phyloP scores from a whole-genome alignment of 345 rosid species.

The Trapa bicornis region DNA sequence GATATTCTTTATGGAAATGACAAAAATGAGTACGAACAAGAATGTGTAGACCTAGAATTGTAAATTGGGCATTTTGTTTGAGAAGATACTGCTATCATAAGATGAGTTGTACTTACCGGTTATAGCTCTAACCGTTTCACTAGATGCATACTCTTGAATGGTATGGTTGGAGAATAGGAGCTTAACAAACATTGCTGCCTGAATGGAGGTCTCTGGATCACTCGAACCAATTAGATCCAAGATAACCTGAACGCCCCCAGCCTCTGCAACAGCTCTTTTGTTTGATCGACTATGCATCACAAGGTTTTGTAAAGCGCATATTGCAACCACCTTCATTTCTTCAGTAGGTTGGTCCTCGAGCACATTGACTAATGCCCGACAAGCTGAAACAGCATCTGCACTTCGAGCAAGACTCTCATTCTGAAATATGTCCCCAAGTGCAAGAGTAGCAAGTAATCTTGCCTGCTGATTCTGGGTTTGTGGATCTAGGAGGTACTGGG shows the following conservation, averaged over 20 bases:
- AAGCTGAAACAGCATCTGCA: slow-evolving; percentile 89
- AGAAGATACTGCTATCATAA: background rate
- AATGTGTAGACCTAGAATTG: background rate
- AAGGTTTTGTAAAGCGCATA: slow-evolving; percentile 96
- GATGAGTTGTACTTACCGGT: slow-evolving; percentile 49
- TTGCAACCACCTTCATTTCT: slow-evolving; percentile 99
- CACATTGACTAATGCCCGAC: slow-evolving; percentile 94
- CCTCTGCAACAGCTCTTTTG: slow-evolving; percentile 99
- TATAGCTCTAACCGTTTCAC: slow-evolving; percentile 96
- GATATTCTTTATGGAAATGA: background rate
- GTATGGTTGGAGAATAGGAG: slow-evolving; percentile 94
- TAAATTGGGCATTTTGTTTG: background rate
- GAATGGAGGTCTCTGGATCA: slow-evolving; percentile 89
- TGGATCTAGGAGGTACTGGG: slow-evolving; percentile 95
- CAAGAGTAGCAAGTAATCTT: slow-evolving; percentile 79
- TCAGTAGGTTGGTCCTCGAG: slow-evolving; percentile 99
- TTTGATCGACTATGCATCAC: slow-evolving; percentile 93
- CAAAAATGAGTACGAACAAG: background rate
- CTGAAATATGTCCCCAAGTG: slow-evolving; percentile 96
- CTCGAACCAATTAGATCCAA: slow-evolving; percentile 91
- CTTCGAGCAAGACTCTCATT: slow-evolving; percentile 90
- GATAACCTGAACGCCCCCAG: slow-evolving; percentile 97
- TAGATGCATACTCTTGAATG: slow-evolving; percentile 97
- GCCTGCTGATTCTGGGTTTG: slow-evolving; percentile 98
- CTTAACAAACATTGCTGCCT: slow-evolving; percentile 96